These are phyloP conservation scores for Penicillium ucsense DNA, from an alignment of 495 filamentous ascomycete genomes.

Conservation along the genomic window DNA sequence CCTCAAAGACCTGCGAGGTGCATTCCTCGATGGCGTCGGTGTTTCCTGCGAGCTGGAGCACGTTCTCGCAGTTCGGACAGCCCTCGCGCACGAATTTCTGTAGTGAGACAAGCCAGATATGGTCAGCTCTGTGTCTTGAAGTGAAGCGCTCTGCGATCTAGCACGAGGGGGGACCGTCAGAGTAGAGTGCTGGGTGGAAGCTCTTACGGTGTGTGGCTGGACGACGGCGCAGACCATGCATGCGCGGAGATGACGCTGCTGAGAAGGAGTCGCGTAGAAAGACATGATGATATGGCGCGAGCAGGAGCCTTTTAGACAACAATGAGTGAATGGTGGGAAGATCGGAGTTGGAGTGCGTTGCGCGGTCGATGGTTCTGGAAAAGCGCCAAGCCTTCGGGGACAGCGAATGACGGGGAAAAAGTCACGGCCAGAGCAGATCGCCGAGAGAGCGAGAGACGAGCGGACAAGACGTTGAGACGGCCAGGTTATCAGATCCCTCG, in stretches of 20 bases:
- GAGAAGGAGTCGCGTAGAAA: slow-evolving; percentile 53
- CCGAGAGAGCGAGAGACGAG: neutral
- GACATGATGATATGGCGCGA: slow-evolving; percentile 19
- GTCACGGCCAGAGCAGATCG: too few relatives aligned
- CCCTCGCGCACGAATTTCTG: slow-evolving; percentile 76
- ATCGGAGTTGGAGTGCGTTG: neutral
- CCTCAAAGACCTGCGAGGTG: slow-evolving; percentile 92
- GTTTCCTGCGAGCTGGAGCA: slow-evolving; percentile 71
- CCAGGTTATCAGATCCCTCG: slow-evolving; percentile 5
- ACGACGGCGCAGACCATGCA: slow-evolving; percentile 98
- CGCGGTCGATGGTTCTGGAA: slow-evolving; percentile 12
- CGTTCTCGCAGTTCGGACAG: slow-evolving; percentile 92
- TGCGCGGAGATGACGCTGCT: slow-evolving; percentile 75
- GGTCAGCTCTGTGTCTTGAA: slow-evolving; percentile 1
- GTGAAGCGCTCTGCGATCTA: neutral
- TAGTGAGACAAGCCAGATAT: neutral
- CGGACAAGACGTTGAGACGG: slow-evolving; percentile 14
- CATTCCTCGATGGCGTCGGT: slow-evolving; percentile 77
- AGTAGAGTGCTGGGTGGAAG: neutral
- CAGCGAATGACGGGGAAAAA: too few relatives aligned
- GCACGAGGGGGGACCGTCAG: too few relatives aligned
- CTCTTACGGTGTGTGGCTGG: slow-evolving; percentile 59
- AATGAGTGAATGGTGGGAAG: slow-evolving; percentile 2
- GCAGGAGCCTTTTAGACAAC: neutral
- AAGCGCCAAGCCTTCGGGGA: slow-evolving; percentile 18